Conservation (phyloP, 495 filamentous ascomycete species). For the Aspergillus incahuasiensis region DNA sequence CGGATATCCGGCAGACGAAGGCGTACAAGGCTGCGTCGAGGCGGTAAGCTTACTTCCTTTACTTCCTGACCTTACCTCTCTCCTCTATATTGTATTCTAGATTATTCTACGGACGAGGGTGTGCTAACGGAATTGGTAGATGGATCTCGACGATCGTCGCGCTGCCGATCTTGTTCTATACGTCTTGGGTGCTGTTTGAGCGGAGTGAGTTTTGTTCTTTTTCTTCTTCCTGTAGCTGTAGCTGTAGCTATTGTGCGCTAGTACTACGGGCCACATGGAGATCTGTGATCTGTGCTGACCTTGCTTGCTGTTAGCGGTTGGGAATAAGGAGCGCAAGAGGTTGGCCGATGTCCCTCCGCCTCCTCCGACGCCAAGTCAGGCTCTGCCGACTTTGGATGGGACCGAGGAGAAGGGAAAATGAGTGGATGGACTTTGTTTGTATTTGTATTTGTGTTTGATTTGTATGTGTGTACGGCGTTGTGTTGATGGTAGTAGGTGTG, state of each 20-base stretch:
- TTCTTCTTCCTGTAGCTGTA: no score
- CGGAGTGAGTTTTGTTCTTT: conserved; percentile 19
- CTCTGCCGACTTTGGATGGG: no score
- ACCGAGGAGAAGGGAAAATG: no score
- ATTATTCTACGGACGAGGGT: not conserved
- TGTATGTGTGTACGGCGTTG: not conserved
- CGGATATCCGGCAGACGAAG: conserved; percentile 29
- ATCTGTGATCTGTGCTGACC: no score
- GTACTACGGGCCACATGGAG: no score
- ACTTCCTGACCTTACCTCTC: not conserved
- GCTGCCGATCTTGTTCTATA: conserved; percentile 29
- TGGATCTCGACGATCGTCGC: conserved; percentile 32
- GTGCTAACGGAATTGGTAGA: conserved; percentile 8
- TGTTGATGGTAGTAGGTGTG: no score
- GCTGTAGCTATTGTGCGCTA: no score
- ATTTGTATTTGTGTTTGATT: not conserved
- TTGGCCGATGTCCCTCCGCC: conserved; percentile 1
- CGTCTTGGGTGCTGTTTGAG: conserved; percentile 28
- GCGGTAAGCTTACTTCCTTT: conserved; percentile 13
- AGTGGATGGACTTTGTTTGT: no score
- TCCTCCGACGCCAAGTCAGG: not conserved
- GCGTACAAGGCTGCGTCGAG: conserved; percentile 27
- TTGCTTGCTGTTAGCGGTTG: conserved; percentile 16
- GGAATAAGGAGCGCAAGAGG: conserved; percentile 21
- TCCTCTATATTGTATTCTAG: no score